These are phyloP conservation scores for Chalaropsis thielavioides DNA, from an alignment of 2,329 filamentous ascomycete genomes.

Conservation along the genomic window DNA sequence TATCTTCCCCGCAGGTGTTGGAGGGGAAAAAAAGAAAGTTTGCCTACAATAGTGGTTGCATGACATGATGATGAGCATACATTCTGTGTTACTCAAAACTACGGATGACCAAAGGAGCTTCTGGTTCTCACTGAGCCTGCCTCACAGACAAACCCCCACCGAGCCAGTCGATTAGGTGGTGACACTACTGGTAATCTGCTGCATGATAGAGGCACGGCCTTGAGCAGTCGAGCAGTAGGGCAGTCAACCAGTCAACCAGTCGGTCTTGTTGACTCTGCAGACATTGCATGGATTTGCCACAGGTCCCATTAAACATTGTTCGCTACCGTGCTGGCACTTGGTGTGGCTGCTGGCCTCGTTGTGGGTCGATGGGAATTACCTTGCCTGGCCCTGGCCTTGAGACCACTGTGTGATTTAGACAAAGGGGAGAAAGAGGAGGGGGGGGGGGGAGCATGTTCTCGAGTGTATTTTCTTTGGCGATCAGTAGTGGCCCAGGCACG, in stretches of 20 bases:
- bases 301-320: conserved; percentile 41
- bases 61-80: too few species aligned
- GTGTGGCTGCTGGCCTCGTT: conserved; percentile 35
- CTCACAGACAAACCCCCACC: conserved; percentile 21
- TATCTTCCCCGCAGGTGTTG: too few species aligned
- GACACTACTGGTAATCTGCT: conserved; percentile 41
- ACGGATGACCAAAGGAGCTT: conserved; percentile 30
- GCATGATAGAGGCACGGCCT: conserved; percentile 45
- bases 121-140: conserved; percentile 30
- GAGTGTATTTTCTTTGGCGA: neutral
- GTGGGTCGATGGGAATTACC: conserved; percentile 41
- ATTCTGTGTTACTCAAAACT: too few species aligned
- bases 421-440: conserved; percentile 28
- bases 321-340: conserved; percentile 40
- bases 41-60: too few species aligned
- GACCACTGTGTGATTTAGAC: conserved; percentile 51
- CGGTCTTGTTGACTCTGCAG: conserved; percentile 38
- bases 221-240: conserved; percentile 22
- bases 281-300: conserved; percentile 49
- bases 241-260: conserved; percentile 26
- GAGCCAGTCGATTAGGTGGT: conserved; percentile 36
- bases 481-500: neutral
- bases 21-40: too few species aligned
- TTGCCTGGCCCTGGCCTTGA: conserved; percentile 48
- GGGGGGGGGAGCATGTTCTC: neutral